Evolutionary conservation across 495 filamentous ascomycete species (phyloP).

Genomic region (Letharia lupina): DNA sequence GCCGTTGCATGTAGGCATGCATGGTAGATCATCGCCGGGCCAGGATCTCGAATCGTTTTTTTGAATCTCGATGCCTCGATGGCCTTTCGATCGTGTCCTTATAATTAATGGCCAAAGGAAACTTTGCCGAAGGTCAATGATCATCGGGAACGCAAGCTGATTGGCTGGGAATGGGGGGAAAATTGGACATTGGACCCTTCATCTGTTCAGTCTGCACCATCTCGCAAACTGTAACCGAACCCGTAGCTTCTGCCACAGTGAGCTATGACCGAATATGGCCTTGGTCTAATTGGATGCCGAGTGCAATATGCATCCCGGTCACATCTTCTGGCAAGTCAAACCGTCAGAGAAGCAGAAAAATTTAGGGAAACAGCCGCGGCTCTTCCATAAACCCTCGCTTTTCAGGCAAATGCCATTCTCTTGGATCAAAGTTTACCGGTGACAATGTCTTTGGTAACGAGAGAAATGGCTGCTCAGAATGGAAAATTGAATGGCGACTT

Average conservation of each 20-base stretch:
- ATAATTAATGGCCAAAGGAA: background rate
- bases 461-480: conserved; percentile 18
- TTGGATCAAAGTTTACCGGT: background rate
- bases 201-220: too few relatives aligned
- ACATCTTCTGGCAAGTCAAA: background rate
- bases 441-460: conserved; percentile 18
- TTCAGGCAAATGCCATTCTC: background rate
- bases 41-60: background rate
- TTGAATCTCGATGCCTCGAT: background rate
- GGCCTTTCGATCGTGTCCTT: background rate
- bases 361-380: background rate
- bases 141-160: background rate
- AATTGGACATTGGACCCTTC: too few relatives aligned
- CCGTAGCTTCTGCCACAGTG: background rate
- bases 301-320: background rate
- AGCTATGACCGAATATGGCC: background rate
- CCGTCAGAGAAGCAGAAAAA: conserved; percentile 2
- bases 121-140: background rate
- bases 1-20: background rate
- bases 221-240: background rate
- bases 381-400: background rate
- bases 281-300: background rate
- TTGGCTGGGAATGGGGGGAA: background rate
- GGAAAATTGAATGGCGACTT: conserved; percentile 6
- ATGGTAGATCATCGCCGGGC: background rate